Percentiles rank a stretch among this genome's conserved stretches.
phyloP scores from a whole-genome alignment of 2,329 filamentous ascomycete species.

The Ceratocystis papillata region DNA sequence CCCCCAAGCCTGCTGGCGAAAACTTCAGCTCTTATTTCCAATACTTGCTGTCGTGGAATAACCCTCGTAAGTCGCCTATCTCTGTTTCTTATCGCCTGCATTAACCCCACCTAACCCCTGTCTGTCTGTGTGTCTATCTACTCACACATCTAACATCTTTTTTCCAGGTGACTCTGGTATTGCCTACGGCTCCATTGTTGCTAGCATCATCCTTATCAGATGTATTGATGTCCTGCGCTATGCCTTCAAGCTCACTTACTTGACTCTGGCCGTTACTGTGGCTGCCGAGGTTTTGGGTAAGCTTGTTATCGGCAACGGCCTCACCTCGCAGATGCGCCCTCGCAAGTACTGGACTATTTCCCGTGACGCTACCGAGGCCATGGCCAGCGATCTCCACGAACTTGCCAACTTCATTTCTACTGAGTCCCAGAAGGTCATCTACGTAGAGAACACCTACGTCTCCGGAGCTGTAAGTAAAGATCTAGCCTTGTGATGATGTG shows the following conservation, averaged over 20 bases:
- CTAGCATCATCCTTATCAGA: conserved; percentile 51
- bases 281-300: conserved; percentile 52
- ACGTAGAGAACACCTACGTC: conserved; percentile 53
- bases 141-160: neutral
- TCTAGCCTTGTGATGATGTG: neutral
- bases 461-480: conserved; percentile 46
- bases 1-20: conserved; percentile 35
- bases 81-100: neutral
- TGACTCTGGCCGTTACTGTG: conserved; percentile 50
- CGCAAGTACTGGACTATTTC: conserved; percentile 57
- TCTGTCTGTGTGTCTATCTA: neutral
- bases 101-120: conserved; percentile 23
- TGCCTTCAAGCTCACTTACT: conserved; percentile 54
- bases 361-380: conserved; percentile 48
- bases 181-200: conserved; percentile 48
- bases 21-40: conserved; percentile 63
- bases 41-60: conserved; percentile 58
- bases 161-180: conserved; percentile 50
- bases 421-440: conserved; percentile 57
- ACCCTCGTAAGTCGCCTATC: conserved; percentile 44
- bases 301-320: conserved; percentile 48
- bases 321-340: conserved; percentile 55
- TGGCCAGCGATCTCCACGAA: conserved; percentile 56
- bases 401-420: conserved; percentile 63
- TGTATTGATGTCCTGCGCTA: conserved; percentile 58